Conservation (phyloP, 2,329 filamentous ascomycete species). For the Alternaria gansuensis region DNA sequence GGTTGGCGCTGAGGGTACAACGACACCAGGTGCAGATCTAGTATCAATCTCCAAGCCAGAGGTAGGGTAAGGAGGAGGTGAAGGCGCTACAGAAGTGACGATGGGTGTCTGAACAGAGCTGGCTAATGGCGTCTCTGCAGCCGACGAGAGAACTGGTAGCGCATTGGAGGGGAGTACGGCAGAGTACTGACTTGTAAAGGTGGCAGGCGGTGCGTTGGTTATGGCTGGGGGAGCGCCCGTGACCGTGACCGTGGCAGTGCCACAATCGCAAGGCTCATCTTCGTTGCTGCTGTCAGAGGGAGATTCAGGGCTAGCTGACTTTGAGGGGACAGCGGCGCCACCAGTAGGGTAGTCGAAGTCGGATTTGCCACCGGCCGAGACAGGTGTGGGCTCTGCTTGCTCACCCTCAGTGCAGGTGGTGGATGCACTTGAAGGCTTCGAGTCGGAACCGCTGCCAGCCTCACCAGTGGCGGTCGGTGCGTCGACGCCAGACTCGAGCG, state of each 20-base stretch:
- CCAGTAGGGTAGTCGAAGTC: slow-evolving; percentile 27
- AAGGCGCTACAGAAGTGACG: not conserved
- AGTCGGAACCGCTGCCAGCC: slow-evolving; percentile 6
- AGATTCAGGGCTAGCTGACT: slow-evolving; percentile 20
- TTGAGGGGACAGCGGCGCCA: slow-evolving; percentile 12
- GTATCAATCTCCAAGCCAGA: slow-evolving; percentile 43
- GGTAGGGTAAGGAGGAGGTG: slow-evolving; percentile 33
- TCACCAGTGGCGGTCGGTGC: slow-evolving; percentile 31
- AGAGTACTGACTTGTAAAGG: slow-evolving; percentile 25
- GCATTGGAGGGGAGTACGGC: slow-evolving; percentile 25
- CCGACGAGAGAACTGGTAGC: slow-evolving; percentile 17
- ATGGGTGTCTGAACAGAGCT: slow-evolving; percentile 2
- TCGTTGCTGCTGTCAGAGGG: slow-evolving; percentile 8
- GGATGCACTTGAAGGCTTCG: not conserved
- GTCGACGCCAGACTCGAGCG: slow-evolving; percentile 37
- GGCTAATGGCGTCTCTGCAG: not conserved
- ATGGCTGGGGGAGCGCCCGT: slow-evolving; percentile 39
- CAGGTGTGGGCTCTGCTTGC: slow-evolving; percentile 9
- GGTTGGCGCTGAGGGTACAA: slow-evolving; percentile 35
- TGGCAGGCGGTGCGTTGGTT: slow-evolving; percentile 25
- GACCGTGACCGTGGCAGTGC: slow-evolving; percentile 41
- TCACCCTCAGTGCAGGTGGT: slow-evolving; percentile 28
- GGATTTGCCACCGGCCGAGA: slow-evolving; percentile 19
- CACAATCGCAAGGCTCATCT: slow-evolving; percentile 38
- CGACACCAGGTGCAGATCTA: slow-evolving; percentile 34